Evolutionary conservation across 1,284 basidiomycete species (phyloP), one percentile per base, ranked within the genome.

Genomic region (Meira nashicola): DNA sequence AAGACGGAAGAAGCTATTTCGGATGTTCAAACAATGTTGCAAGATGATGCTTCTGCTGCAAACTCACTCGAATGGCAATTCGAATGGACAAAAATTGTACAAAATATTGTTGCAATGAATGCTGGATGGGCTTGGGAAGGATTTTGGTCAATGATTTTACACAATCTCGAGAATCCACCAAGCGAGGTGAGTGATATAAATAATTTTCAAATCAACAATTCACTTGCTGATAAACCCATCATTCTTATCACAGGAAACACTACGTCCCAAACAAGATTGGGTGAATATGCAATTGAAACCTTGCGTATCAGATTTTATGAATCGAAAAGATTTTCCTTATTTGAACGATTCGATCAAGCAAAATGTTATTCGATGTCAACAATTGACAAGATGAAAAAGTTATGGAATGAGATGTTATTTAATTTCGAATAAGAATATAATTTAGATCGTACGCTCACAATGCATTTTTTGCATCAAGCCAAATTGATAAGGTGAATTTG

Each of bases 11-110:
- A 73, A 0, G 76, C 80, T 0, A 81, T 84, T 11, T 58, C 51
- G 5, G 83, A 84, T 53, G 81, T 84, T 0, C 72, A 70, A 38
- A 72, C 77, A 3, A 74, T 83, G 64, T 76, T 84, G 10, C 54
- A 55, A 1, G 47, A 50, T 1, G 2, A 46, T 11, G 25, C 38
- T n/a, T 10, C 37, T 17, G 37, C 25, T 52, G 15, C 39, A 23
- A 17, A 7, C 25, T 5, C 11, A 39, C n/a, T 52, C 0, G 55
- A 21, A 15, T 75, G 73, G 73, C 54, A 63, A 33, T 1, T 17
- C 0, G 74, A 75, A 53, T 77, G 68, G 33, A 56, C 58, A 9
- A 43, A 14, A 0, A 37, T 70, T 15, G 70, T 75, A 0, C 70
- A 72, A 51, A 56, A 66, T 7, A 62, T 77, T 2, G 68, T 70